Evolutionary conservation across 1,284 basidiomycete genomes (phyloP).

Genomic region (Neonothopanus nambi): DNA sequence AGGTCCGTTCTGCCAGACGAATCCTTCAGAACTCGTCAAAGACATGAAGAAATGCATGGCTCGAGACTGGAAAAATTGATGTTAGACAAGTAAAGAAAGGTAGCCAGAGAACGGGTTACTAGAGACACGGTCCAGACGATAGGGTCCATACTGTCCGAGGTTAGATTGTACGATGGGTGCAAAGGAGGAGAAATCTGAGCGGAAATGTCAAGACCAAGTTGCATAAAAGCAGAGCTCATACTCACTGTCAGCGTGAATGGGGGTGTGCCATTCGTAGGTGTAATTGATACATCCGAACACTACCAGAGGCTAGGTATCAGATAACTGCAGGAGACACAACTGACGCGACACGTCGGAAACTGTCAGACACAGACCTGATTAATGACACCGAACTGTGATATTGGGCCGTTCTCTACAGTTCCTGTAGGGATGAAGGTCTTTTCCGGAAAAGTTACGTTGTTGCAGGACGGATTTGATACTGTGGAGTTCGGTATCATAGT

Average conservation of each 20-base stretch:
- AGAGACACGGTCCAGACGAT: constrained; percentile 54
- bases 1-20: constrained; percentile 49
- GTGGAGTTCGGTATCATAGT: constrained; percentile 39
- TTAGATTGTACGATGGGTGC: constrained; percentile 51
- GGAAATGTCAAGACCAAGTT: not conserved
- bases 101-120: constrained; percentile 20
- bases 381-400: constrained; percentile 47
- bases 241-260: constrained; percentile 49
- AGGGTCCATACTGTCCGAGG: constrained; percentile 38
- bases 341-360: not conserved
- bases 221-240: not conserved
- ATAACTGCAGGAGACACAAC: not conserved
- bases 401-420: constrained; percentile 31
- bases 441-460: constrained; percentile 42
- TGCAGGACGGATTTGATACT: constrained; percentile 32
- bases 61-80: constrained; percentile 30
- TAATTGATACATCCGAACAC: constrained; percentile 48
- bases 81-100: not conserved
- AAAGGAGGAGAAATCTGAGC: constrained; percentile 45
- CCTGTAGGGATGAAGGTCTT: constrained; percentile 33
- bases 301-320: constrained; percentile 18
- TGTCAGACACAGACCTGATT: constrained; percentile 46
- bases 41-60: constrained; percentile 50
- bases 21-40: constrained; percentile 43
- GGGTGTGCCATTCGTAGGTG: constrained; percentile 45